These are phyloP conservation scores for Mycena pura DNA, from an alignment of 768 basidiomycete genomes.

Conservation along the genomic window DNA sequence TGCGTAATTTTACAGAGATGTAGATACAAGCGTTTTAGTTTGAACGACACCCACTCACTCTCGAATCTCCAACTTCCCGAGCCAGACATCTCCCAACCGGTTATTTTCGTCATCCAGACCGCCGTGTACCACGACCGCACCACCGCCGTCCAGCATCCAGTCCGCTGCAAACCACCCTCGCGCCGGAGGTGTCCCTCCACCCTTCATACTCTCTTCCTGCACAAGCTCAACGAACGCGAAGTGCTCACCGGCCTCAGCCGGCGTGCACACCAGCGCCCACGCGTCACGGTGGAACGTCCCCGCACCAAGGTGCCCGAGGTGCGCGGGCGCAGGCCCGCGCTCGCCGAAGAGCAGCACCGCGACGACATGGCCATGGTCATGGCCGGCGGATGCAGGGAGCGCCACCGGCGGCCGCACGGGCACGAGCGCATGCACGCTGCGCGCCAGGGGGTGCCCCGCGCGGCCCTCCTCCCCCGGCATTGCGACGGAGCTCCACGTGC, in stretches of 20 bases:
- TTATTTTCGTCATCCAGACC: constrained; percentile 11
- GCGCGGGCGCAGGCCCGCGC: constrained; percentile 8
- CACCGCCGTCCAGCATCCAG: neutral
- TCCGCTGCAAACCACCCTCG: constrained; percentile 16
- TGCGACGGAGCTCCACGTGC: constrained; percentile 2
- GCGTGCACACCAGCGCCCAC: constrained; percentile 8
- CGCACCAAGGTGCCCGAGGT: constrained; percentile 11
- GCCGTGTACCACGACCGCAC: constrained; percentile 9
- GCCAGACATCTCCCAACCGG: constrained; percentile 9
- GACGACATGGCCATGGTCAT: neutral
- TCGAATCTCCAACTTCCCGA: neutral
- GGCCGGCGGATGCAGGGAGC: neutral
- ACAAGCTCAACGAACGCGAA: neutral
- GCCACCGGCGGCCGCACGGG: neutral
- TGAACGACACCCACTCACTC: too few relatives aligned
- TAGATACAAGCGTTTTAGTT: too few relatives aligned
- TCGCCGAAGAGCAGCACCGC: constrained; percentile 11
- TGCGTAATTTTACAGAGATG: too few relatives aligned
- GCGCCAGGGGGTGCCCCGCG: neutral
- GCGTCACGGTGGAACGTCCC: constrained; percentile 11
- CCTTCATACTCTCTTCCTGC: constrained; percentile 3
- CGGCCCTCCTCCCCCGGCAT: neutral
- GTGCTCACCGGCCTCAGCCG: neutral
- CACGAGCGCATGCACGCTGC: constrained; percentile 10
- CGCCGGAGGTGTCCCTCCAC: neutral